Evolutionary conservation across 2,329 filamentous ascomycete species (phyloP), one percentile per base, ranked within the genome.

Genomic region (Aaosphaeria arxii): DNA sequence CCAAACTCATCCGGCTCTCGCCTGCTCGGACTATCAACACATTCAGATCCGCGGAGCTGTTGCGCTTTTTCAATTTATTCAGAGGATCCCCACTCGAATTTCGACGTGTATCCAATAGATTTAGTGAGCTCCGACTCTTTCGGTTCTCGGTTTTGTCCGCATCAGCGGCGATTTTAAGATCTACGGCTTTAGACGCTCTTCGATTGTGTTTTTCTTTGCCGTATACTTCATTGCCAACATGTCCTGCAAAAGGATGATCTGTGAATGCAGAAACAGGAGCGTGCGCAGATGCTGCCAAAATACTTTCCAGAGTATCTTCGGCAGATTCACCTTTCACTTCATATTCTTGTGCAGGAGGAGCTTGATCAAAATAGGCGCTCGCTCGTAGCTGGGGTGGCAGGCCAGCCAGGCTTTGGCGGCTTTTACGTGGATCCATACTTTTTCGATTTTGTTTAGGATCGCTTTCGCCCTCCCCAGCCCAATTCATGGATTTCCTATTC

Each of bases 241-340:
- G 83, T 4, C 91, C 91, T 30, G 86, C 88, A 62, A 88, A 91
- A 0, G 86, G 83, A 67, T 96, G 91, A 62, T 96, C 90, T 0
- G 88, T 95, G 61, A 97, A 97, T 29, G 91, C 92, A 56, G 80
- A 89, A 30, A 96, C 91, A 1, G 94, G 94, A 0, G 94, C 92
- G 50, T 80, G 82, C 3, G 89, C 88, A 3, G 92, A 94, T 6
- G 92, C 94, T 64, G 96, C 88, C 6, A 99, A 79, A 45, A 99
- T 95, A 65, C 85, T 91, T 56, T 99, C 91, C 6, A 99, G 80
- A 0, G 92, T 96, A 39, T 83, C 86, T 64, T 91, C 89, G 7
- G 92, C 91, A 29, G 94, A 97, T 13, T 89, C 87, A 49, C 88
- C 85, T 67, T 81, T 79, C 39, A 84, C 70, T 36, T 82, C 71